Percentiles rank a stretch among this genome's conserved stretches.
Conservation (phyloP, 2,329 filamentous ascomycete genomes). For the Trichoderma sp. region DNA sequence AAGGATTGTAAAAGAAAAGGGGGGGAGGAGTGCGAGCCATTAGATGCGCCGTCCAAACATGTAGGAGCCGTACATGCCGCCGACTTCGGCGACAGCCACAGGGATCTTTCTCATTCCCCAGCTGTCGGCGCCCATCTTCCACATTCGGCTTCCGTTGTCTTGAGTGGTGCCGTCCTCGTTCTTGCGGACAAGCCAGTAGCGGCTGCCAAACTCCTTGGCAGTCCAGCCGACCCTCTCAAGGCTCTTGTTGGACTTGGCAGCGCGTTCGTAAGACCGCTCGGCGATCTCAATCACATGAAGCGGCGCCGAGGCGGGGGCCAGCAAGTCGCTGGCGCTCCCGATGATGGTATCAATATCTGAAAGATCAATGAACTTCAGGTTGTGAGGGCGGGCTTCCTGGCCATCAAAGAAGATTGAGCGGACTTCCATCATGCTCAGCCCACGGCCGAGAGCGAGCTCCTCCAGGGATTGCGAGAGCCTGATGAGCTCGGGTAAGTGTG, state of each 20-base stretch:
- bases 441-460: constrained; percentile 72
- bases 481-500: constrained; percentile 65
- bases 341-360: constrained; percentile 63
- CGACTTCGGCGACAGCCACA: constrained; percentile 87
- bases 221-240: constrained; percentile 68
- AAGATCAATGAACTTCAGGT: constrained; percentile 74
- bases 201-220: constrained; percentile 67
- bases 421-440: constrained; percentile 66
- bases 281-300: constrained; percentile 76
- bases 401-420: constrained; percentile 63
- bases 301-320: constrained; percentile 63
- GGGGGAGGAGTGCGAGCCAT: neutral
- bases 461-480: constrained; percentile 70
- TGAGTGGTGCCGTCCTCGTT: constrained; percentile 41
- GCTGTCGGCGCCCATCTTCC: constrained; percentile 84
- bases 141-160: constrained; percentile 59
- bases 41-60: constrained; percentile 65
- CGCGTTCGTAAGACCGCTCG: constrained; percentile 65
- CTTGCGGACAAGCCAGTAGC: constrained; percentile 67
- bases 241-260: constrained; percentile 65
- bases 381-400: constrained; percentile 52
- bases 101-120: constrained; percentile 92
- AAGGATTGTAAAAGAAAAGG: neutral
- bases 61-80: constrained; percentile 83
- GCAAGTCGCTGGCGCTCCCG: constrained; percentile 61